Base-by-base conservation (phyloP, 495 filamentous ascomycete species). In the Penicillium canariense region DNA sequence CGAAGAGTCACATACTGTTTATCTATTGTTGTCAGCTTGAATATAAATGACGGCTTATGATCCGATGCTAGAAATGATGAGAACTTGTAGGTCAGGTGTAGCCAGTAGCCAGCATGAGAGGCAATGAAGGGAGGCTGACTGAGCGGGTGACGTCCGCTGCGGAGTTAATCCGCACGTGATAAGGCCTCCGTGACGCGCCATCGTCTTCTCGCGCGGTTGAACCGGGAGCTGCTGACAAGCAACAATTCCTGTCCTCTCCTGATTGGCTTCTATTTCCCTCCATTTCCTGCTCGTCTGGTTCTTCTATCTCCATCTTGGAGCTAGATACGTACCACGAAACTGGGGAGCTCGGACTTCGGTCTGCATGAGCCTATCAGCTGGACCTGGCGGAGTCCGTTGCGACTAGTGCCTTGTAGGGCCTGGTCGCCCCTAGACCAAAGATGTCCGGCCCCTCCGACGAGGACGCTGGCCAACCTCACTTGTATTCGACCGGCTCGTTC, bases 401-500 rank as follows among this genome's bases (percentile, higher is more conserved):
- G 48, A 50, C 57, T 62, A 65, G 56, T 60, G 65, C 52, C 59
- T 44, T 47, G 52, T 58, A 62, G 55, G 44, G 50, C 58, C 61
- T 56, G 47, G 31, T 61, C 50, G 54, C 60, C 57, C 58, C 55
- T 52, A 28, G 46, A 35, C 40, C 35, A 47, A 69, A 65, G 56
- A 68, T 71, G 38, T 61, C 64, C 46, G 56, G 58, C 52, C 52
- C 68, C 49, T 56, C 63, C 46, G 62, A 65, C 22, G 50, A 65
- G 67, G 65, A 55, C 55, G 43, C 48, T 49, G 59, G 36, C 54
- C 71, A 62, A 57, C 74, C 68, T 55, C 67, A 52, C 60, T 67
- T 60, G 61, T 62, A 68, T 55, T 40, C 68, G 53, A 62, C 77
- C 23, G 79, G 68, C 48, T 84, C 84, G 8, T 85, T 84, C 59